Evolutionary conservation across 345 rosid species (phyloP).

Genomic region (Gossypium raimondii): DNA sequence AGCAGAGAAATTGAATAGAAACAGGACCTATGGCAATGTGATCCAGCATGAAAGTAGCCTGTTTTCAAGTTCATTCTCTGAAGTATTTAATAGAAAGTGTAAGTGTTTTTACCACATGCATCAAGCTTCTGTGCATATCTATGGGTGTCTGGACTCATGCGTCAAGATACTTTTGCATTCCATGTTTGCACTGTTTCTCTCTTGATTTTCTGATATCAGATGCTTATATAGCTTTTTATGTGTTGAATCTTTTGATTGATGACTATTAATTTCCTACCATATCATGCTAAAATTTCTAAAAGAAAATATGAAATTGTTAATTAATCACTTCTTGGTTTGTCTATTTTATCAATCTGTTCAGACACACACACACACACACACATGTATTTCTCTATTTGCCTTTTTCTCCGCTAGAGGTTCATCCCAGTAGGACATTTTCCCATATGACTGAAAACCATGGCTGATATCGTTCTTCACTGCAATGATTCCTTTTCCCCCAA

Average conservation of each 20-base stretch:
- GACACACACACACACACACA: no score
- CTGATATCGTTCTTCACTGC: neutral
- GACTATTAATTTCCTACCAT: neutral
- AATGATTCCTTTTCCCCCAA: neutral
- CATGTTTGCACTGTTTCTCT: neutral
- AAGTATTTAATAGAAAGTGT: constrained; percentile 63
- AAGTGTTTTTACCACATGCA: constrained; percentile 24
- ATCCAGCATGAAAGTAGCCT: constrained; percentile 74
- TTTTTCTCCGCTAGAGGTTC: neutral
- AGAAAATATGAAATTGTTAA: no score
- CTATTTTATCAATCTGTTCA: no score
- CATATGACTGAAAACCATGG: constrained; percentile 6
- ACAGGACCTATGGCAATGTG: constrained; percentile 32
- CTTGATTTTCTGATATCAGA: neutral
- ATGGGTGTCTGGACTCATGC: neutral
- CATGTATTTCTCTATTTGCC: neutral
- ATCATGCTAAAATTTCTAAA: neutral
- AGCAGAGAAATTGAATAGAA: constrained; percentile 30
- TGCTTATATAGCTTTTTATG: neutral
- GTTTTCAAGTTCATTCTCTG: constrained; percentile 89
- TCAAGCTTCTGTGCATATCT: constrained; percentile 1
- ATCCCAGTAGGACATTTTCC: neutral
- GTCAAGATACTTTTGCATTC: neutral
- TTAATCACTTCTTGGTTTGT: no score
- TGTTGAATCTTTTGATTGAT: neutral